These are phyloP conservation scores for Teratosphaeria pseudoeucalypti DNA, from an alignment of 2,329 filamentous ascomycete species.

Conservation along the genomic window DNA sequence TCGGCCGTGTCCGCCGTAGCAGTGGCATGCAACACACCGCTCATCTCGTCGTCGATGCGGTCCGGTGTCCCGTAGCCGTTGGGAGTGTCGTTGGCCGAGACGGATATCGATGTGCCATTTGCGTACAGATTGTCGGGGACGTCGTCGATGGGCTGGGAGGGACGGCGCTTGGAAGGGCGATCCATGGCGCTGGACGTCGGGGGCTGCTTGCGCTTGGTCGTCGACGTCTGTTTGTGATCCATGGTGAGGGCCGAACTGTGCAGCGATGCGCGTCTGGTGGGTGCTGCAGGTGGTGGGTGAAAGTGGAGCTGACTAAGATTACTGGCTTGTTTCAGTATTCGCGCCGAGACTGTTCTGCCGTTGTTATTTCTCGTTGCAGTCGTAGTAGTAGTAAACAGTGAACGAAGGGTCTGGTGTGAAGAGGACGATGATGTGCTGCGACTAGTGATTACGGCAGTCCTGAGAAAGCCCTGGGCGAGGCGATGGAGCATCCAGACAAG, in stretches of 20 bases:
- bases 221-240: conserved; percentile 8
- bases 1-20: conserved; percentile 58
- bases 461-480: conserved; percentile 2
- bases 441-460: neutral
- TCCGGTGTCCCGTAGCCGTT: conserved; percentile 24
- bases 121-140: conserved; percentile 9
- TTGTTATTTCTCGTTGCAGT: neutral
- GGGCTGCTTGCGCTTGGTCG: conserved; percentile 29
- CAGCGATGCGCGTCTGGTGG: neutral
- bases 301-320: neutral
- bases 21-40: conserved; percentile 32
- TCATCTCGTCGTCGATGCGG: conserved; percentile 31
- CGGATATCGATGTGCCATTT: conserved; percentile 20
- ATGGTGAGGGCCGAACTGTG: conserved; percentile 2
- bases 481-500: conserved; percentile 6
- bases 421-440: neutral
- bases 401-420: neutral
- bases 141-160: conserved; percentile 13
- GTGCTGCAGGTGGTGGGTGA: neutral
- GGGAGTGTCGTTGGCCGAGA: conserved; percentile 22
- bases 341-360: neutral
- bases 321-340: neutral
- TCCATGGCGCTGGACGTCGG: conserved; percentile 18
- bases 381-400: neutral
- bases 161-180: conserved; percentile 25